Percentiles rank a stretch among this genome's conserved stretches.
These are phyloP conservation scores for Theobroma cacao DNA, from an alignment of 345 rosid genomes.

Conservation along the genomic window DNA sequence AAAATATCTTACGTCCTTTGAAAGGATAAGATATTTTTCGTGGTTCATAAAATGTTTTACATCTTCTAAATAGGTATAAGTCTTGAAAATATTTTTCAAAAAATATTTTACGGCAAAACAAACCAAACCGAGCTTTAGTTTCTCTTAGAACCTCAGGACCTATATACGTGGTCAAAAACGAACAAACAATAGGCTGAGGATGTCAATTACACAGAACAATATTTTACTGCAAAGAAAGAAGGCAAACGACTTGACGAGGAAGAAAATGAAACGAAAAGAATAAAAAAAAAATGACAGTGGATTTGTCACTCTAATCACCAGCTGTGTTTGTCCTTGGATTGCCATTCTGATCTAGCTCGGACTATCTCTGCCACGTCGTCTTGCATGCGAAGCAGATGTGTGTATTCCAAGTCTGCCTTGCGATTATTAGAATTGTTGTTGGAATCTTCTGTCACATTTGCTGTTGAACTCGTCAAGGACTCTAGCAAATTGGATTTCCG, in stretches of 20 bases:
- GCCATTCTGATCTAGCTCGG: constrained; percentile 58
- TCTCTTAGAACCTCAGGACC: too few species aligned
- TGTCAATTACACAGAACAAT: background rate
- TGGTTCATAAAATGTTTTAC: too few species aligned
- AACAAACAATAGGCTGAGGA: background rate
- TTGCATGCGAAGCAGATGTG: constrained; percentile 53
- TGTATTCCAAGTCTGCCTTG: constrained; percentile 38
- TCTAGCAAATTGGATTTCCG: constrained; percentile 48
- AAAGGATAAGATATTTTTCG: too few species aligned
- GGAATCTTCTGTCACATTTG: constrained; percentile 19
- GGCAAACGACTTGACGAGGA: background rate
- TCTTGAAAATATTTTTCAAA: too few species aligned
- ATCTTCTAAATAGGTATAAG: too few species aligned
- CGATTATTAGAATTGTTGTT: constrained; percentile 14
- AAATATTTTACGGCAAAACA: too few species aligned
- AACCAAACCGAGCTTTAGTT: too few species aligned
- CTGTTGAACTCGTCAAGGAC: constrained; percentile 43
- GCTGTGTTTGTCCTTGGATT: constrained; percentile 24
- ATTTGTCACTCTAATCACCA: background rate
- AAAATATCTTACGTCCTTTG: too few species aligned
- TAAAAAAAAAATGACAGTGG: background rate
- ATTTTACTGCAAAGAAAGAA: background rate
- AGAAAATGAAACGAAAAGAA: background rate
- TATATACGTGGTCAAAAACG: too few species aligned
- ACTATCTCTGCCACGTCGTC: constrained; percentile 50